phyloP scores from a whole-genome alignment of 805 yeast species.

The Candida koratica region DNA sequence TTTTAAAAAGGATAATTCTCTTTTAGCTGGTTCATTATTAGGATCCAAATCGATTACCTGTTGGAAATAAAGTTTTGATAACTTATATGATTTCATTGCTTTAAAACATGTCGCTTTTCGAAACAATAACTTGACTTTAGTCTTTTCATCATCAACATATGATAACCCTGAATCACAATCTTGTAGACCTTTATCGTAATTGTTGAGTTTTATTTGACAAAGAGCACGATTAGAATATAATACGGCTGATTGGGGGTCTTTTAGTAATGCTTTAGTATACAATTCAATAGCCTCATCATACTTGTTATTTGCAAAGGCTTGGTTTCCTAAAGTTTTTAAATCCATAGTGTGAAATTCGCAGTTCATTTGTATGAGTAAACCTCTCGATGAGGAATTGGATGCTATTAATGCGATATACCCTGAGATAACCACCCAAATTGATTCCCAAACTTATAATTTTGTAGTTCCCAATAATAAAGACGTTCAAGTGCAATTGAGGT shows the following conservation, averaged over 20 bases:
- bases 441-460: slow-evolving; percentile 42
- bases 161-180: slow-evolving; percentile 51
- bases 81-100: slow-evolving; percentile 20
- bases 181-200: slow-evolving; percentile 46
- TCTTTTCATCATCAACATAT: slow-evolving; percentile 22
- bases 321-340: slow-evolving; percentile 48
- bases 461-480: slow-evolving; percentile 60
- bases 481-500: slow-evolving; percentile 60
- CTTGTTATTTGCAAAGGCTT: slow-evolving; percentile 43
- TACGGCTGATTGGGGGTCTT: slow-evolving; percentile 49
- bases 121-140: slow-evolving; percentile 47
- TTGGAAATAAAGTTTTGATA: slow-evolving; percentile 28
- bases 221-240: slow-evolving; percentile 67
- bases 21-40: slow-evolving; percentile 32
- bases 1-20: slow-evolving; percentile 28
- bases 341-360: slow-evolving; percentile 10
- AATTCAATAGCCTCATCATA: slow-evolving; percentile 48
- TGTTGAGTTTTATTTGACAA: slow-evolving; percentile 51
- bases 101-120: slow-evolving; percentile 45
- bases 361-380: slow-evolving; percentile 33
- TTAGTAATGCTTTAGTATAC: slow-evolving; percentile 53
- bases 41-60: slow-evolving; percentile 42
- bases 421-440: slow-evolving; percentile 42
- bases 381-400: slow-evolving; percentile 65
- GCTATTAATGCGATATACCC: slow-evolving; percentile 90